These are phyloP conservation scores for Fusarium ambrosium DNA, from an alignment of 2,329 filamentous ascomycete genomes.

Conservation along the genomic window DNA sequence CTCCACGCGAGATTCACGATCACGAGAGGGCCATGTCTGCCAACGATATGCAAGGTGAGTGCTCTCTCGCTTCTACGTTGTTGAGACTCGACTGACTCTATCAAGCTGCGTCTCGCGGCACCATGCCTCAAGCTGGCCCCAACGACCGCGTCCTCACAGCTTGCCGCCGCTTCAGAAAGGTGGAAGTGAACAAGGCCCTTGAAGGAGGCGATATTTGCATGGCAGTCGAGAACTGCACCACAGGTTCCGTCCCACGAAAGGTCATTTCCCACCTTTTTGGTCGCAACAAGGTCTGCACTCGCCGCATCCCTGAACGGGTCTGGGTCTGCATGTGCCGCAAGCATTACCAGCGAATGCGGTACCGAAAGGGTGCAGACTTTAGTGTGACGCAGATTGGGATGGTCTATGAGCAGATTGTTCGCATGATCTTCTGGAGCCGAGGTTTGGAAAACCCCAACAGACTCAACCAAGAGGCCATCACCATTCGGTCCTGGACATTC, in stretches of 20 bases:
- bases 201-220: conserved; percentile 60
- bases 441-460: conserved; percentile 55
- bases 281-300: conserved; percentile 83
- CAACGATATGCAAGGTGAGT: conserved; percentile 28
- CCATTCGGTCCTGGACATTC: conserved; percentile 68
- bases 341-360: conserved; percentile 83
- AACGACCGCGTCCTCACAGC: conserved; percentile 40
- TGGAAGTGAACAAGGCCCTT: conserved; percentile 31
- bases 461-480: conserved; percentile 48
- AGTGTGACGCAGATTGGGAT: conserved; percentile 74
- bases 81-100: conserved; percentile 11
- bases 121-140: conserved; percentile 16
- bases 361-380: conserved; percentile 74
- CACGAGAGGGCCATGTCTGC: conserved; percentile 16
- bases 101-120: conserved; percentile 8
- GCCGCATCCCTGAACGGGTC: conserved; percentile 74
- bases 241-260: conserved; percentile 75
- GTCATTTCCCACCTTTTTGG: conserved; percentile 87
- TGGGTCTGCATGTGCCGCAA: conserved; percentile 87
- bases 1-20: conserved; percentile 19
- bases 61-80: not conserved
- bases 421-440: conserved; percentile 74
- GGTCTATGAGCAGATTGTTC: conserved; percentile 71
- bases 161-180: conserved; percentile 31
- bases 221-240: conserved; percentile 70